These are phyloP conservation scores for Immersiporthe knoxdaviesiana DNA, from an alignment of 2,329 filamentous ascomycete species.

Conservation along the genomic window DNA sequence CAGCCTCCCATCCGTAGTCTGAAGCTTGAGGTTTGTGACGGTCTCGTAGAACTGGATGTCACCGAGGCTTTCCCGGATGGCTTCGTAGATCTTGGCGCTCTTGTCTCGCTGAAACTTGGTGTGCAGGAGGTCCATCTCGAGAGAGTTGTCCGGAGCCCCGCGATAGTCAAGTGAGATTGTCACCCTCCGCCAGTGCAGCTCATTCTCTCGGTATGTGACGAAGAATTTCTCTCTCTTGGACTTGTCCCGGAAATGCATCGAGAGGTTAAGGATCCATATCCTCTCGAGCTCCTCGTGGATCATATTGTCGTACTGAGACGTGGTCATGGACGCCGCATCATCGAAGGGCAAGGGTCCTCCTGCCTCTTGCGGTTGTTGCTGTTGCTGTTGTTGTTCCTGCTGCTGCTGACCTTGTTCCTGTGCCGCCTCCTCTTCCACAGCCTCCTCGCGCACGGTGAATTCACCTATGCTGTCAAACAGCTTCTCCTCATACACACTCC, in stretches of 20 bases:
- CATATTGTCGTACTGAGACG: conserved; percentile 61
- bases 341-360: conserved; percentile 37
- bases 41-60: conserved; percentile 96
- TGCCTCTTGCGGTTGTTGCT: conserved; percentile 37
- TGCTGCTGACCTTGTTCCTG: too few relatives aligned
- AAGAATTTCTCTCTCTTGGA: conserved; percentile 97
- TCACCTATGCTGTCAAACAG: conserved; percentile 35
- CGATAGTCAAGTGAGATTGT: conserved; percentile 95
- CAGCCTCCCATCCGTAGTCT: conserved; percentile 83
- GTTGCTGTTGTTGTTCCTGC: too few relatives aligned
- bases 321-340: conserved; percentile 54
- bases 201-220: conserved; percentile 84
- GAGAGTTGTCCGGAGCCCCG: conserved; percentile 74
- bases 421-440: conserved; percentile 30
- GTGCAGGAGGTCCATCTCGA: conserved; percentile 80
- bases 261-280: conserved; percentile 94
- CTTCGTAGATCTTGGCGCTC: conserved; percentile 89
- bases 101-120: conserved; percentile 89
- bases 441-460: conserved; percentile 29
- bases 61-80: conserved; percentile 86
- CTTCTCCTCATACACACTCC: conserved; percentile 41
- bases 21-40: conserved; percentile 91
- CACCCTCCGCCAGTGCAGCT: conserved; percentile 80
- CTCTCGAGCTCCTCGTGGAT: conserved; percentile 82
- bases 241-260: conserved; percentile 96